Evolutionary conservation across 192 early-diverging fungal species (phyloP).

Genomic region (Umbelopsis sp.): DNA sequence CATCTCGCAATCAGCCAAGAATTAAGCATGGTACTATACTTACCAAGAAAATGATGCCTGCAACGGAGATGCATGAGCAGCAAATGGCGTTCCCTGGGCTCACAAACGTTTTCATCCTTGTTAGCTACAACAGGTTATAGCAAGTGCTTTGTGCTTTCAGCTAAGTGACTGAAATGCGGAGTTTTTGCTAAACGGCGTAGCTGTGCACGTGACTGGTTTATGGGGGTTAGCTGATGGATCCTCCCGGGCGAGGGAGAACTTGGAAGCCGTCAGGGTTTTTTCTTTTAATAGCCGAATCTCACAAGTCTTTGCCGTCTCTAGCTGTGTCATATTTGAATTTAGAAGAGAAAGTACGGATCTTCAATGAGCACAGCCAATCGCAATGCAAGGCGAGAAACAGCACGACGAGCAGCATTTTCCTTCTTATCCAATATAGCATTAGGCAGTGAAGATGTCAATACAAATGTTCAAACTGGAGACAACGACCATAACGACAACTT

Average conservation of each 20-base stretch:
- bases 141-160: too few species aligned
- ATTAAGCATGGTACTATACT: slow-evolving; percentile 29
- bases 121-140: too few species aligned
- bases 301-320: too few species aligned
- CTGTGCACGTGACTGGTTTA: too few species aligned
- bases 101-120: slow-evolving; percentile 55
- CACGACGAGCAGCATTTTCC: slow-evolving; percentile 35
- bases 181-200: too few species aligned
- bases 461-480: background rate
- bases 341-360: background rate
- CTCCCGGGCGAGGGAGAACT: too few species aligned
- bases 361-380: slow-evolving; percentile 40
- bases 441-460: slow-evolving; percentile 28
- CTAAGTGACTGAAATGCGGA: too few species aligned
- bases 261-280: too few species aligned
- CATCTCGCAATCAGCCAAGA: too few species aligned
- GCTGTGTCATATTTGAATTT: background rate
- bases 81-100: slow-evolving; percentile 49
- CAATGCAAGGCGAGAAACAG: slow-evolving; percentile 27
- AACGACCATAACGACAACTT: background rate
- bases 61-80: slow-evolving; percentile 50
- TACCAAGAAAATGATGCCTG: slow-evolving; percentile 54
- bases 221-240: too few species aligned
- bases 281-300: too few species aligned
- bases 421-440: slow-evolving; percentile 42